phyloP scores from a whole-genome alignment of 805 yeast genomes.

The Spathaspora sp. region DNA sequence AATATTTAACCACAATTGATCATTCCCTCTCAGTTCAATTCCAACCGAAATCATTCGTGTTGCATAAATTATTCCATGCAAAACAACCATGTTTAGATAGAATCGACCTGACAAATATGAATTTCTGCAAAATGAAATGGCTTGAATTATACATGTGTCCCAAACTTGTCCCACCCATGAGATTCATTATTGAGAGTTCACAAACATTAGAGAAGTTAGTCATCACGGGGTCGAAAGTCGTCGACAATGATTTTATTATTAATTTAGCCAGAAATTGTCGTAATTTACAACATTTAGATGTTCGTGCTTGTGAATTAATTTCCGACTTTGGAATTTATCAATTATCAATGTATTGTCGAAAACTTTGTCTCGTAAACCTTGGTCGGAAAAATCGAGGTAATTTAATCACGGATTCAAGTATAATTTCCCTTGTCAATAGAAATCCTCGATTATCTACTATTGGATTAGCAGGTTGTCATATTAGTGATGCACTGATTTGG shows the following conservation, averaged over 20 bases:
- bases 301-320: conserved; percentile 79
- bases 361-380: conserved; percentile 60
- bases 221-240: conserved; percentile 66
- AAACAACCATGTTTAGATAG: conserved; percentile 51
- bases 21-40: conserved; percentile 14
- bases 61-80: conserved; percentile 61
- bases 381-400: conserved; percentile 75
- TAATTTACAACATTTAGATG: conserved; percentile 59
- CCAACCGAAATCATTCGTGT: conserved; percentile 46
- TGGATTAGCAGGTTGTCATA: conserved; percentile 85
- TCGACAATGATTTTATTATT: conserved; percentile 58
- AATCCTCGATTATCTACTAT: conserved; percentile 58
- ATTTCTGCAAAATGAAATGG: conserved; percentile 55
- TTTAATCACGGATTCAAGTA: conserved; percentile 65
- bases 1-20: conserved; percentile 11
- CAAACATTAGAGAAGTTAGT: conserved; percentile 39
- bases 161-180: conserved; percentile 49
- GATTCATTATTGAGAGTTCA: conserved; percentile 22
- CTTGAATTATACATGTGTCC: conserved; percentile 86
- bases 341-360: conserved; percentile 58
- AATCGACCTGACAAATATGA: conserved; percentile 30
- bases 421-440: conserved; percentile 53
- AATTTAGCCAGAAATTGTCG: conserved; percentile 54
- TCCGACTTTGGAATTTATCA: conserved; percentile 72
- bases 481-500: conserved; percentile 79